Evolutionary conservation across 768 basidiomycete genomes (phyloP).

Genomic region (Paxillus involutus): DNA sequence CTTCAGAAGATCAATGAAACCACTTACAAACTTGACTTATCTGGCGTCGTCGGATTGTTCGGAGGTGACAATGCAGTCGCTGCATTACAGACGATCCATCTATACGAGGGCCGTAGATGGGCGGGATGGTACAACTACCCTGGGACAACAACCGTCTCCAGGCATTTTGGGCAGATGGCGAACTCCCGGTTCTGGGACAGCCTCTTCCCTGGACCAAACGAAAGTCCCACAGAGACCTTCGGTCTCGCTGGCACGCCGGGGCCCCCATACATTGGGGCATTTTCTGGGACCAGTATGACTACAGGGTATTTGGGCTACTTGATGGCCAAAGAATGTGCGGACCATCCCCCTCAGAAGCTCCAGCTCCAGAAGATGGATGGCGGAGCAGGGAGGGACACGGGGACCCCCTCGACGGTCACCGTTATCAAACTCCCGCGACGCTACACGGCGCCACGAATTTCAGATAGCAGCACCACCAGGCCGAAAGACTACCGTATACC

Average conservation of each 20-base stretch:
- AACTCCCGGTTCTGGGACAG: slow-evolving; percentile 26
- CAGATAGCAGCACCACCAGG: background rate
- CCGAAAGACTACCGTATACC: slow-evolving; percentile 3
- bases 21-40: slow-evolving; percentile 22
- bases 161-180: slow-evolving; percentile 31
- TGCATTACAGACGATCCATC: slow-evolving; percentile 33
- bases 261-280: slow-evolving; percentile 75
- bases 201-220: slow-evolving; percentile 32
- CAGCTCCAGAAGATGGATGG: slow-evolving; percentile 5
- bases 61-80: slow-evolving; percentile 33
- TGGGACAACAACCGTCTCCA: slow-evolving; percentile 31
- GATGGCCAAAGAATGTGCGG: slow-evolving; percentile 24
- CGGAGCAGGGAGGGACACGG: slow-evolving; percentile 10
- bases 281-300: slow-evolving; percentile 55
- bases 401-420: slow-evolving; percentile 12
- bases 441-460: background rate
- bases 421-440: slow-evolving; percentile 14
- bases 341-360: background rate
- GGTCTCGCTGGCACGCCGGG: slow-evolving; percentile 28
- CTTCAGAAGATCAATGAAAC: slow-evolving; percentile 9
- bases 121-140: slow-evolving; percentile 38
- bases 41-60: slow-evolving; percentile 33
- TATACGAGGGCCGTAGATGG: slow-evolving; percentile 30
- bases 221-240: slow-evolving; percentile 26
- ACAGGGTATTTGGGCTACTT: slow-evolving; percentile 60